Evolutionary conservation across 345 rosid species (phyloP).

Genomic region (Cardamine chenopodiifolia): DNA sequence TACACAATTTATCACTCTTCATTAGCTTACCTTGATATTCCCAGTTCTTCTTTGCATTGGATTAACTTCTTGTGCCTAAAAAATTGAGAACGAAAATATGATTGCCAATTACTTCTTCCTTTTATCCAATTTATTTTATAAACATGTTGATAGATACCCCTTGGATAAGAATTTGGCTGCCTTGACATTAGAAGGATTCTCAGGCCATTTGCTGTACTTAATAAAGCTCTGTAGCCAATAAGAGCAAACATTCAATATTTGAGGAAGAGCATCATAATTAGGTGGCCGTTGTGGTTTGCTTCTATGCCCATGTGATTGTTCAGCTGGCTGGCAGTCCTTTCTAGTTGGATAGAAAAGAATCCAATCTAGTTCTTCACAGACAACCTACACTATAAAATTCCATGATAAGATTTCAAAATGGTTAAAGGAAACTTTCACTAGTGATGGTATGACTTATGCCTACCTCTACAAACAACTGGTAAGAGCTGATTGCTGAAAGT

Average conservation of each 20-base stretch:
- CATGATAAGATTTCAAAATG: constrained; percentile 22
- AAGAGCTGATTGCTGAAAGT: constrained; percentile 91
- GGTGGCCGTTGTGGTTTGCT: constrained; percentile 65
- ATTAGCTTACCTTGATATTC: constrained; percentile 62
- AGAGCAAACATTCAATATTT: constrained; percentile 73
- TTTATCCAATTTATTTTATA: neutral
- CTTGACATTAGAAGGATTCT: constrained; percentile 82
- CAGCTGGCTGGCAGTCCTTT: constrained; percentile 37
- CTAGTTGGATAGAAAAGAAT: constrained; percentile 73
- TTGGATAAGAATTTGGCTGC: constrained; percentile 81
- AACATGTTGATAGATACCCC: constrained; percentile 58
- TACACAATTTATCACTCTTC: constrained; percentile 1
- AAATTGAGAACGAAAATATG: constrained; percentile 28
- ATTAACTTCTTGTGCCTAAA: constrained; percentile 77
- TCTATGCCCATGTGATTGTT: constrained; percentile 60
- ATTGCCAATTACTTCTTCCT: neutral
- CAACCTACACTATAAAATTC: constrained; percentile 61
- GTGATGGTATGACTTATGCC: constrained; percentile 39
- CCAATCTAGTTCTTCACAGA: constrained; percentile 96
- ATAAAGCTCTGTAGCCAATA: constrained; percentile 95
- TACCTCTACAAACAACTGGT: constrained; percentile 97
- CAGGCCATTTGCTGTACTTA: constrained; percentile 94
- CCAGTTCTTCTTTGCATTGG: constrained; percentile 70
- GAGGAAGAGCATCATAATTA: constrained; percentile 73
- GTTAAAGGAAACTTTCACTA: constrained; percentile 19